Conservation (phyloP, 2,329 filamentous ascomycete genomes). For the Botrytis pseudocinerea region DNA sequence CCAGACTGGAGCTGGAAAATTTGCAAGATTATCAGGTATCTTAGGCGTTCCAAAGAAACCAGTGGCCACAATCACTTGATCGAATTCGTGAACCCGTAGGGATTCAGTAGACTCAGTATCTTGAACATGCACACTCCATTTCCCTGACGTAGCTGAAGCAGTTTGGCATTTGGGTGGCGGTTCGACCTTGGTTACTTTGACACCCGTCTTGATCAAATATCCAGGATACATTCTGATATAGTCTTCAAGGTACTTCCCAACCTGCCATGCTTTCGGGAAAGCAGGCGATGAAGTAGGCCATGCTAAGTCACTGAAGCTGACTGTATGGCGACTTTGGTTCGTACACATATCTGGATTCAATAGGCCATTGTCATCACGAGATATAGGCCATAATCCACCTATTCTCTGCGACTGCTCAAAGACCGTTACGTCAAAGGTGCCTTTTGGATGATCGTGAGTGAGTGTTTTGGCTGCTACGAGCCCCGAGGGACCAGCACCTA, state of each 20-base stretch:
- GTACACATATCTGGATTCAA: slow-evolving; percentile 68
- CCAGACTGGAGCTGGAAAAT: slow-evolving; percentile 49
- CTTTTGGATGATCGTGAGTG: slow-evolving; percentile 56
- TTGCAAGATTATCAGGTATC: slow-evolving; percentile 49
- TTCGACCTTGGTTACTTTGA: slow-evolving; percentile 31
- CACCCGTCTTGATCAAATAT: slow-evolving; percentile 32
- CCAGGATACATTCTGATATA: slow-evolving; percentile 59
- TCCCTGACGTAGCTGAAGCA: not conserved
- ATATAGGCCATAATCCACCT: slow-evolving; percentile 73
- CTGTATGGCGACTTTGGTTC: slow-evolving; percentile 77
- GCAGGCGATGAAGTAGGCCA: slow-evolving; percentile 64
- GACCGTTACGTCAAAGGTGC: slow-evolving; percentile 65
- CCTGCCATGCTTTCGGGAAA: slow-evolving; percentile 75
- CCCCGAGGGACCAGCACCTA: slow-evolving; percentile 69
- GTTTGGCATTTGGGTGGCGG: slow-evolving; percentile 10
- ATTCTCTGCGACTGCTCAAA: slow-evolving; percentile 66
- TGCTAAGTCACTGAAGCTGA: slow-evolving; percentile 70
- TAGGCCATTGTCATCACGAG: slow-evolving; percentile 49
- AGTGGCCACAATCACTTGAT: slow-evolving; percentile 70
- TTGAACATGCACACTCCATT: slow-evolving; percentile 32
- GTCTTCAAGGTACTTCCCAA: slow-evolving; percentile 67
- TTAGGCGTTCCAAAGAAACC: slow-evolving; percentile 72
- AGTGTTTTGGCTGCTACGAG: slow-evolving; percentile 73
- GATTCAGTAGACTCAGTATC: not conserved
- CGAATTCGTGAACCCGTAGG: slow-evolving; percentile 50